A percentile compares a stretch with the other conserved stretches of the same genome.
Conservation (phyloP, 202 grass and related monocot genomes). For the Hordeum pubiflorum region DNA sequence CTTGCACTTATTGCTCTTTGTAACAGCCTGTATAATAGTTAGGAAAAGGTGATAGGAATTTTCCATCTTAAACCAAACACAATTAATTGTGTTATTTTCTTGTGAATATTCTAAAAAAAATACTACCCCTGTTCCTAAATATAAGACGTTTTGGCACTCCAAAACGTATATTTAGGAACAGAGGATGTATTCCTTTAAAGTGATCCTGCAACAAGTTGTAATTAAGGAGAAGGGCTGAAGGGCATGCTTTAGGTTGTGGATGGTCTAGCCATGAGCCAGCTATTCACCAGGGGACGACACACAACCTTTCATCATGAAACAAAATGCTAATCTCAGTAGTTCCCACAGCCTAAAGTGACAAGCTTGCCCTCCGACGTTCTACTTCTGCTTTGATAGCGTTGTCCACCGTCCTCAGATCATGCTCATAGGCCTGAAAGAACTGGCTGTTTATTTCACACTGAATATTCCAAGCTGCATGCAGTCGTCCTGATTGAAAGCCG, state of each 20-base stretch:
- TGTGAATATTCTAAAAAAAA: background rate
- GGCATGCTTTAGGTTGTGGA: background rate
- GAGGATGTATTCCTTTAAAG: background rate
- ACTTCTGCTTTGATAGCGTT: background rate
- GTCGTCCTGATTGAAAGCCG: background rate
- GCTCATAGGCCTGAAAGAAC: background rate
- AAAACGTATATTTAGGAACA: too few relatives aligned
- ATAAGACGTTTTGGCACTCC: too few relatives aligned
- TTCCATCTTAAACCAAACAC: background rate
- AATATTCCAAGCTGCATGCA: background rate
- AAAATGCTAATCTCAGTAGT: background rate
- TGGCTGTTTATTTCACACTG: background rate
- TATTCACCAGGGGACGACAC: background rate
- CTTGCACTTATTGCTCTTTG: background rate
- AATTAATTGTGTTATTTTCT: background rate
- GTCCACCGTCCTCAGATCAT: background rate
- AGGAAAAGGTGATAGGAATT: background rate
- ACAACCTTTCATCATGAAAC: background rate
- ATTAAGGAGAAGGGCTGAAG: background rate
- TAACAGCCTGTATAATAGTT: conserved; percentile 1
- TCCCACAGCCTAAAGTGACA: background rate
- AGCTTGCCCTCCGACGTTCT: background rate
- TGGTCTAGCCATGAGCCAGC: background rate
- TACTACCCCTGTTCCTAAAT: too few relatives aligned
- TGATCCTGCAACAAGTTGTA: background rate